These are phyloP conservation scores for Colletotrichum sublineola DNA, from an alignment of 2,329 filamentous ascomycete species.

Conservation along the genomic window DNA sequence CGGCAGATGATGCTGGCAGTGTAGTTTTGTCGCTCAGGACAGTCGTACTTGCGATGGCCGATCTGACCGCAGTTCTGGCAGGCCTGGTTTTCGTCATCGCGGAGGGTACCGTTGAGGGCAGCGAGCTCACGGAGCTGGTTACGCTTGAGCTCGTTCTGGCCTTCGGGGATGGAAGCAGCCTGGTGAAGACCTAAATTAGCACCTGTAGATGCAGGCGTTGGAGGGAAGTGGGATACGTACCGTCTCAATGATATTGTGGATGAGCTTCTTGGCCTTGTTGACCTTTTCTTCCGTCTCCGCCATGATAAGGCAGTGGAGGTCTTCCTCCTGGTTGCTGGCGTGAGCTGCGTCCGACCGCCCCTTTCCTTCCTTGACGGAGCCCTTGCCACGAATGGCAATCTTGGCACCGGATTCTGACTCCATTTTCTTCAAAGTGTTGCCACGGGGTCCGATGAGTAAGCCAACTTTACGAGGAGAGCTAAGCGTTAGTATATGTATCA, in stretches of 20 bases:
- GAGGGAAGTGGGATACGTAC: conserved; percentile 66
- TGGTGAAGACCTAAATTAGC: conserved; percentile 55
- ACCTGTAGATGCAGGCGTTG: not conserved
- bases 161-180: conserved; percentile 98
- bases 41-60: conserved; percentile 98
- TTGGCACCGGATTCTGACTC: conserved; percentile 97
- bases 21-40: conserved; percentile 96
- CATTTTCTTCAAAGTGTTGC: conserved; percentile 99
- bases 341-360: conserved; percentile 98
- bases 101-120: conserved; percentile 97
- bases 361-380: conserved; percentile 99
- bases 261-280: conserved; percentile 98
- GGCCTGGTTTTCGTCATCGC: conserved; percentile 98
- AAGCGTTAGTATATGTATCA: conserved; percentile 84
- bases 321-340: conserved; percentile 99
- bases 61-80: conserved; percentile 99
- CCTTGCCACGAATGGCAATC: conserved; percentile 99
- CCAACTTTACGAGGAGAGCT: conserved; percentile 93
- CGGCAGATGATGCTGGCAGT: conserved; percentile 99
- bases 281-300: conserved; percentile 99
- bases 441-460: conserved; percentile 99
- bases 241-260: conserved; percentile 99
- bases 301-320: conserved; percentile 99
- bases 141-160: conserved; percentile 98
- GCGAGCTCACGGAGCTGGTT: conserved; percentile 98